phyloP scores from a whole-genome alignment of 2,329 filamentous ascomycete genomes.

The Metarhizium rileyi region DNA sequence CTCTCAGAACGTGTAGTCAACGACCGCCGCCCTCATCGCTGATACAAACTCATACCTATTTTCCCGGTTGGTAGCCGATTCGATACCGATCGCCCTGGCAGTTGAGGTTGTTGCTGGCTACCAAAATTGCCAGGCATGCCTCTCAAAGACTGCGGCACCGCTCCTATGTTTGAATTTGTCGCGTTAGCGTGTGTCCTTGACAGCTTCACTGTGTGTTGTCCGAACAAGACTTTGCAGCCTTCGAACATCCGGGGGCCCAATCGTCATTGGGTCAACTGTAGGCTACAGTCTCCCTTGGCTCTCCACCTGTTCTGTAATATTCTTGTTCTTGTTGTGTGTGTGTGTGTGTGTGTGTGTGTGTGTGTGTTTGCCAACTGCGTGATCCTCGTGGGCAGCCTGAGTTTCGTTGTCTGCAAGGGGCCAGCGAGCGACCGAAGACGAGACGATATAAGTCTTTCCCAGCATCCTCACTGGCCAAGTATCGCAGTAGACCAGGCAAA shows the following conservation, averaged over 20 bases:
- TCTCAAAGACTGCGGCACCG: slow-evolving; percentile 52
- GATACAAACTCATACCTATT: slow-evolving; percentile 35
- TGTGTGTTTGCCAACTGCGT: not conserved
- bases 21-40: not conserved
- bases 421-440: not conserved
- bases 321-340: too few relatives aligned
- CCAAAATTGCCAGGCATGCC: slow-evolving; percentile 52
- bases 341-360: too few relatives aligned
- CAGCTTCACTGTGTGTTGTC: not conserved
- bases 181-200: slow-evolving; percentile 15
- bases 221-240: not conserved
- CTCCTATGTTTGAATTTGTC: slow-evolving; percentile 31
- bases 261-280: not conserved
- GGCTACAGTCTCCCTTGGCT: not conserved
- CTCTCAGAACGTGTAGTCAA: not conserved
- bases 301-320: too few relatives aligned
- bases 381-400: not conserved
- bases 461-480: not conserved
- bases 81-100: slow-evolving; percentile 40
- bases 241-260: not conserved
- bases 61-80: slow-evolving; percentile 56
- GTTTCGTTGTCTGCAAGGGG: not conserved
- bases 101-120: slow-evolving; percentile 48
- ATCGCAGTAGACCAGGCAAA: not conserved
- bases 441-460: too few relatives aligned